phyloP scores from a whole-genome alignment of 345 rosid species.

The Pugionium dolabratum region DNA sequence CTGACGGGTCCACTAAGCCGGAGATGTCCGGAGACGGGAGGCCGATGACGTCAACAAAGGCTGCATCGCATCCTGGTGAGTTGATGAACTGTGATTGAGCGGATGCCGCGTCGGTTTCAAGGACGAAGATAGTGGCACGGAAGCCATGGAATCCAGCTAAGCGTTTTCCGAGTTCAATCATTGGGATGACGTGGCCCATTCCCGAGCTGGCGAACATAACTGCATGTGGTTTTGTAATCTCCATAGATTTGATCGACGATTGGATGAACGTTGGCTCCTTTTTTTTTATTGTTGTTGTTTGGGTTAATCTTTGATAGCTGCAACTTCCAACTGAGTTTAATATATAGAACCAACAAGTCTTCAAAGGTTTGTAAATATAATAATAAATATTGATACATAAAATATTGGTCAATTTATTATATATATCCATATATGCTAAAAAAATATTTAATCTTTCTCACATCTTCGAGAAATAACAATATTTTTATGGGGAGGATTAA shows the following conservation, averaged over 20 bases:
- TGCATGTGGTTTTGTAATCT: neutral
- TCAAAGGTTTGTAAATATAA: neutral
- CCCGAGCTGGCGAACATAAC: slow-evolving; percentile 40
- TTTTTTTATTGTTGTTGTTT: neutral
- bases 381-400: no score
- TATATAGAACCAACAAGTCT: slow-evolving; percentile 9
- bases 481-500: no score
- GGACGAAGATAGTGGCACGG: slow-evolving; percentile 34
- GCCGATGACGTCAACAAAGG: slow-evolving; percentile 35
- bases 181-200: slow-evolving; percentile 40
- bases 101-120: slow-evolving; percentile 40
- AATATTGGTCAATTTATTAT: no score
- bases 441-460: no score
- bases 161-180: slow-evolving; percentile 42
- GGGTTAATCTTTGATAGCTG: neutral
- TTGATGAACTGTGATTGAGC: slow-evolving; percentile 40
- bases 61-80: slow-evolving; percentile 20
- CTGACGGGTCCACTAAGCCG: slow-evolving; percentile 32
- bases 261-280: neutral
- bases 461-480: no score
- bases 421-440: no score
- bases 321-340: slow-evolving; percentile 15
- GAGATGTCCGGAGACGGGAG: slow-evolving; percentile 51
- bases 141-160: slow-evolving; percentile 34
- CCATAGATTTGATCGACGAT: neutral